Base-by-base conservation (phyloP, 73 alveolate genomes). In the Symbiodinium natans region DNA sequence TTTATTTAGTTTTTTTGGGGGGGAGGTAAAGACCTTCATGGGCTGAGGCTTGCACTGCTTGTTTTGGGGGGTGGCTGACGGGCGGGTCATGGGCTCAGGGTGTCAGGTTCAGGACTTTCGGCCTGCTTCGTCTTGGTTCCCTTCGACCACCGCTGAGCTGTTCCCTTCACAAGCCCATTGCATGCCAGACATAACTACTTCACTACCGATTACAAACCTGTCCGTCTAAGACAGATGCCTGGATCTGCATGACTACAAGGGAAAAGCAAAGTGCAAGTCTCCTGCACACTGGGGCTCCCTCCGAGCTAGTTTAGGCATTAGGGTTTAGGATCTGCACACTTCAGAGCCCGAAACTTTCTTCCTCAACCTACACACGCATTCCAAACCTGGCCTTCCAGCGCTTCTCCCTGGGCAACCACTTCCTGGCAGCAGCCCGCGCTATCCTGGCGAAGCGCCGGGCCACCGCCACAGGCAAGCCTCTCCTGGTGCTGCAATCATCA, bases 401-500 rank as follows among this genome's bases (percentile, higher is more conserved):
- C 88, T 43, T 80, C 88, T 80, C 46, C 59, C 88, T n/a, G 36
- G 88, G 88, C 59, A 80, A 36, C 88, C 88, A 80, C 59, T 80
- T 80, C 88, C 88, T 11, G 6, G 88, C 88, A 31, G 88, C 88
- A 15, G 8, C 15, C 59, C 13, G 56, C 1, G 88, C 52, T 38
- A 6, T 0, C 21, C 88, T 52, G 33, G 88, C 88, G 10, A 41
- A 38, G 63, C 52, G 31, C 59, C 88, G 88, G 15, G 27, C 63
- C 88, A 80, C 63, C 38, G 63, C 33, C 88, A 80, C 38, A 19
- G 88, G 63, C 88, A 80, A 43, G 88, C 88, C 88, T 36, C 88
- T n/a, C n/a, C n/a, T n/a, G n/a, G n/a, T n/a, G n/a, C n/a, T n/a
- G n/a, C n/a, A n/a, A n/a, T n/a, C n/a, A n/a, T n/a, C n/a, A n/a